Percentiles rank a stretch among this genome's conserved stretches.
Conservation (phyloP, 2,329 filamentous ascomycete species). For the Fusarium pininemorale region DNA sequence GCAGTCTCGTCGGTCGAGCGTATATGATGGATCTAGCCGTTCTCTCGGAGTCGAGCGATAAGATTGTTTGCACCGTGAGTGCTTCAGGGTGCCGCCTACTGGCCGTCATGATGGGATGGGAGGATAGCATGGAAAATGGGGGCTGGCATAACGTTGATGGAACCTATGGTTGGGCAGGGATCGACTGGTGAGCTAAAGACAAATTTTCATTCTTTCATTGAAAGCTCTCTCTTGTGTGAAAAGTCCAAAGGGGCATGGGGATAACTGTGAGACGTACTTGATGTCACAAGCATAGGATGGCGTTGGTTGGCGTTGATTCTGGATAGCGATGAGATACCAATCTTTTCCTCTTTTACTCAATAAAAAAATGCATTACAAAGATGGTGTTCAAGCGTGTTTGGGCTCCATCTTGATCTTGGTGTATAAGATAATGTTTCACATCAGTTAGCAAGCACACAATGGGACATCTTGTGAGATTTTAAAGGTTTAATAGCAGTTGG, state of each 20-base stretch:
- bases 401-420: background rate
- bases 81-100: conserved; percentile 77
- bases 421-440: background rate
- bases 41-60: conserved; percentile 72
- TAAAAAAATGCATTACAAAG: background rate
- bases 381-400: background rate
- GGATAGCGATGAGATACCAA: conserved; percentile 22
- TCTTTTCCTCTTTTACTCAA: conserved; percentile 5
- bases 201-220: background rate
- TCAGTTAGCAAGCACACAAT: background rate
- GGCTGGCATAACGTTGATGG: conserved; percentile 86
- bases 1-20: conserved; percentile 80
- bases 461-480: background rate
- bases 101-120: conserved; percentile 89
- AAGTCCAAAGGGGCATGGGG: background rate
- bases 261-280: conserved; percentile 4
- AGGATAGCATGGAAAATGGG: conserved; percentile 66
- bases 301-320: conserved; percentile 34
- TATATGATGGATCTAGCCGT: conserved; percentile 85
- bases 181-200: conserved; percentile 45
- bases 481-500: background rate
- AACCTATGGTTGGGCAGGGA: conserved; percentile 67
- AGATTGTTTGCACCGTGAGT: conserved; percentile 79
- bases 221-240: background rate
- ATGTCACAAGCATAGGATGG: conserved; percentile 21